phyloP scores from a whole-genome alignment of 140 eudicot species.

The Bidens hawaiensis region DNA sequence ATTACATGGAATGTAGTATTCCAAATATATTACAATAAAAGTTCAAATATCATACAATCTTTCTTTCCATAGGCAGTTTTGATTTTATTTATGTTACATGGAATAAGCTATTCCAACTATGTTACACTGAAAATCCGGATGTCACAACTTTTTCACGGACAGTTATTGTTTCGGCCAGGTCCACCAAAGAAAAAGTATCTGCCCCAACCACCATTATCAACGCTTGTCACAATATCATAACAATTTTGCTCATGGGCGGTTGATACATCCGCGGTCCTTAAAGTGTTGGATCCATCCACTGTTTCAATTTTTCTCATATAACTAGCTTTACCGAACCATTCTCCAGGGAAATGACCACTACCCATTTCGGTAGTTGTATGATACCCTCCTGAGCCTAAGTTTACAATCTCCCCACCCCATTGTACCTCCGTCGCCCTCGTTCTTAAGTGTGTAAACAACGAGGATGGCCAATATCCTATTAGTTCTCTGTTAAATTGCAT shows the following conservation, averaged over 20 bases:
- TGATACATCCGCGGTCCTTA: slow-evolving; percentile 47
- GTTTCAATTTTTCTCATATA: slow-evolving; percentile 56
- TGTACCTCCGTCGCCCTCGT: slow-evolving; percentile 63
- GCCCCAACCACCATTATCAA: slow-evolving; percentile 49
- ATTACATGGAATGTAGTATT: too few relatives aligned
- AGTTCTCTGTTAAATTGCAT: slow-evolving; percentile 55
- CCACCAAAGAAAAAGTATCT: slow-evolving; percentile 71
- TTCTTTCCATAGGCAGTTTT: too few relatives aligned
- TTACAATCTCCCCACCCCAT: slow-evolving; percentile 93
- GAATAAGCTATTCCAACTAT: too few relatives aligned
- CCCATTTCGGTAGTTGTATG: slow-evolving; percentile 94
- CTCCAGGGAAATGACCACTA: slow-evolving; percentile 77
- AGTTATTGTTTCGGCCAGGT: slow-evolving; percentile 12
- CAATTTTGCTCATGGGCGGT: slow-evolving; percentile 34
- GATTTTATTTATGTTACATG: too few relatives aligned
- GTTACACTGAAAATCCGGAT: too few relatives aligned
- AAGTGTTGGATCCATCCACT: slow-evolving; percentile 61
- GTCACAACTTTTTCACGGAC: slow-evolving; percentile 5
- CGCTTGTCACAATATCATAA: slow-evolving; percentile 46
- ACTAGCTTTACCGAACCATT: slow-evolving; percentile 50
- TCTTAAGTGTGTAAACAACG: slow-evolving; percentile 49
- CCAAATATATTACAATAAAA: too few relatives aligned
- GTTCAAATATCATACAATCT: too few relatives aligned
- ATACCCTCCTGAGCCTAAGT: slow-evolving; percentile 59
- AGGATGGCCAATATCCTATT: slow-evolving; percentile 81